A percentile compares a stretch with the other conserved stretches of the same genome.
phyloP scores from a whole-genome alignment of 495 filamentous ascomycete species.

The Neurospora pannonica region DNA sequence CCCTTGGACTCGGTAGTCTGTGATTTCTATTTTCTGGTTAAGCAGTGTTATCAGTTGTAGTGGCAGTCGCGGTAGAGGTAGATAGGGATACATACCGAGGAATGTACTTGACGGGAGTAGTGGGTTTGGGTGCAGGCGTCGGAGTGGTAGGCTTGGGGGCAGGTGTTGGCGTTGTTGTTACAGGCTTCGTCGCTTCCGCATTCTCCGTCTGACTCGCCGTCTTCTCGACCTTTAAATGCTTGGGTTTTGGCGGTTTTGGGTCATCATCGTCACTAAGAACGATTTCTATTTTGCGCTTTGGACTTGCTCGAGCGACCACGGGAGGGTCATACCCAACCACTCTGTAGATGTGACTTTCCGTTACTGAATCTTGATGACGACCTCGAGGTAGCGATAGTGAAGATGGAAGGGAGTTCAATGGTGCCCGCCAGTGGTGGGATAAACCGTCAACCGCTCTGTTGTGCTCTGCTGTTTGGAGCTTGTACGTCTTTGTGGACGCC shows the following conservation, averaged over 20 bases:
- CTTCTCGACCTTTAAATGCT: neutral
- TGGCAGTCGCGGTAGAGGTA: neutral
- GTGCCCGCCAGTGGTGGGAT: constrained; percentile 3
- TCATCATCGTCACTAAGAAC: neutral
- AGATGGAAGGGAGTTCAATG: neutral
- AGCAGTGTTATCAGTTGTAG: neutral
- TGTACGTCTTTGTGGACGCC: constrained; percentile 6
- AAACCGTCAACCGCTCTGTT: neutral
- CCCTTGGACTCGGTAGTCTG: neutral
- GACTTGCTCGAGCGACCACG: neutral
- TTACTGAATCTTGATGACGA: neutral
- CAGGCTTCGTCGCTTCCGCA: neutral
- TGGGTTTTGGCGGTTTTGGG: neutral
- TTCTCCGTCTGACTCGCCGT: neutral
- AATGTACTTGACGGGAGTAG: neutral
- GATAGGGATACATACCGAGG: neutral
- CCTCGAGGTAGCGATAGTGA: neutral
- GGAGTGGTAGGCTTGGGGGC: neutral
- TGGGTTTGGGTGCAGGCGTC: neutral
- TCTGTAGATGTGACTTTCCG: neutral
- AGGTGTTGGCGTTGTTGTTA: neutral
- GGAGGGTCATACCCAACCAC: neutral
- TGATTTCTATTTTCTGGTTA: neutral
- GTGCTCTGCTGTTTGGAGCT: neutral
- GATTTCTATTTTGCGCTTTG: neutral